A percentile compares a stretch with the other conserved stretches of the same genome.
Evolutionary conservation across 768 basidiomycete species (phyloP).

Genomic region (Calocera viscosa): DNA sequence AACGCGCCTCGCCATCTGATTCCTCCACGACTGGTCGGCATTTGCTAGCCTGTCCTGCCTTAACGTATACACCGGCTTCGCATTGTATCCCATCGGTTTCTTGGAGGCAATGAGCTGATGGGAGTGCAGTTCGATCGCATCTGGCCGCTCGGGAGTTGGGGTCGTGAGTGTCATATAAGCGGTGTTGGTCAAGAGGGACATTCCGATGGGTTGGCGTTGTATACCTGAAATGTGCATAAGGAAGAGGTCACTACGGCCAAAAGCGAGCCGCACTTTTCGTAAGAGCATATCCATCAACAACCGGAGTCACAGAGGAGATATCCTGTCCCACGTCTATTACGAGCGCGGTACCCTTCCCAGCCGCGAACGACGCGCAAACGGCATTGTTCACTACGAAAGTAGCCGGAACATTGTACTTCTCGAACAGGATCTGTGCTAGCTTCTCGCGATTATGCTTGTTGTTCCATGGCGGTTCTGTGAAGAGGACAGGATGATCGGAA

Average conservation of each 20-base stretch:
- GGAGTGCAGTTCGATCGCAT: conserved; percentile 57
- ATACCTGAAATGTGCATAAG: conserved; percentile 46
- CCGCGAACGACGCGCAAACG: conserved; percentile 88
- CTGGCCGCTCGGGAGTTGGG: conserved; percentile 37
- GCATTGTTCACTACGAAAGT: conserved; percentile 94
- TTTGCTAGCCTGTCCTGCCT: conserved; percentile 60
- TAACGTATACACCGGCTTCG: conserved; percentile 51
- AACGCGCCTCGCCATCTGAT: conserved; percentile 67
- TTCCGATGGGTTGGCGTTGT: conserved; percentile 31
- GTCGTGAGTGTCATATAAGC: conserved; percentile 53
- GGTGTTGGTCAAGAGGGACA: conserved; percentile 58
- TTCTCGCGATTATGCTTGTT: conserved; percentile 81
- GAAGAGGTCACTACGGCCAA: not conserved
- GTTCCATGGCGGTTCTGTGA: conserved; percentile 97
- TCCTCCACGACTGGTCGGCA: conserved; percentile 70
- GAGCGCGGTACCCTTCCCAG: conserved; percentile 92
- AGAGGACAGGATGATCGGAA: conserved; percentile 77
- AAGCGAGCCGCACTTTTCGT: conserved; percentile 60
- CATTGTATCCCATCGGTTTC: conserved; percentile 63
- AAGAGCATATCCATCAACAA: conserved; percentile 94
- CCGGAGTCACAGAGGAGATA: conserved; percentile 81
- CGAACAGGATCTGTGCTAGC: conserved; percentile 96
- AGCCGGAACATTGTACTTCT: conserved; percentile 86
- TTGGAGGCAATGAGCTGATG: conserved; percentile 86
- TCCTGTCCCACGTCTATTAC: conserved; percentile 89